Conservation (phyloP, 176 grass and related monocot species). For the Paspalum notatum region DNA sequence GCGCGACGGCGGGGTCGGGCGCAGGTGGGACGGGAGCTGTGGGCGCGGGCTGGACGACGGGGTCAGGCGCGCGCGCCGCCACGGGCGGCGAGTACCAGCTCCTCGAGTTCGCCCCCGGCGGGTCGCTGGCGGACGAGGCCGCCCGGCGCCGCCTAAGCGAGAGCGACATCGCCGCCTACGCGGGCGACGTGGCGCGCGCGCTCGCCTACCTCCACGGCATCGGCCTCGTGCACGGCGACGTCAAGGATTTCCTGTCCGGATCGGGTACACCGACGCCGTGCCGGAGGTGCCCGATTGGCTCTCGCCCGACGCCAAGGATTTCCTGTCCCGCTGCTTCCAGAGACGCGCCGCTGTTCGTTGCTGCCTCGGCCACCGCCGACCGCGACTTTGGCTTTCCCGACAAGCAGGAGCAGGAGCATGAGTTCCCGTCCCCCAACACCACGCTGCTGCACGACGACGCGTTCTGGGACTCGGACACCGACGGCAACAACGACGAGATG, state of each 20-base stretch:
- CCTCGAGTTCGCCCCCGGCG: constrained; percentile 77
- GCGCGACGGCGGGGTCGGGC: no score
- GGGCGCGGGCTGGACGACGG: no score
- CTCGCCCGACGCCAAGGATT: constrained; percentile 67
- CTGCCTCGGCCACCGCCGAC: no score
- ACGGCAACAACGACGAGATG: constrained; percentile 43
- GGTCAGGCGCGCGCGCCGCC: constrained; percentile 46
- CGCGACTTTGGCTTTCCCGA: background rate
- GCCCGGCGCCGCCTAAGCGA: constrained; percentile 53
- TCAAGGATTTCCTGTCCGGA: constrained; percentile 84
- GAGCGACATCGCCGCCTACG: constrained; percentile 38
- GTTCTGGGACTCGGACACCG: constrained; percentile 58
- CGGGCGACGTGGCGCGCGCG: constrained; percentile 49
- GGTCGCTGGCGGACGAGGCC: constrained; percentile 67
- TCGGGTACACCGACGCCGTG: constrained; percentile 68
- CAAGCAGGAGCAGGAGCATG: constrained; percentile 32
- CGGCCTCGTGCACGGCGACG: constrained; percentile 68
- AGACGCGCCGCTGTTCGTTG: constrained; percentile 55
- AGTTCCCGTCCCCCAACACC: constrained; percentile 66
- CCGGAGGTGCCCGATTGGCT: constrained; percentile 65
- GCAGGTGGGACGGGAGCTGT: no score
- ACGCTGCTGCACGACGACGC: constrained; percentile 58
- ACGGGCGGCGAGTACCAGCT: constrained; percentile 56
- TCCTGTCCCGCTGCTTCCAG: constrained; percentile 61
- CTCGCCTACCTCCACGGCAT: constrained; percentile 68